phyloP scores from a whole-genome alignment of 163 green algal species.

The Smithsoniella earleae region DNA sequence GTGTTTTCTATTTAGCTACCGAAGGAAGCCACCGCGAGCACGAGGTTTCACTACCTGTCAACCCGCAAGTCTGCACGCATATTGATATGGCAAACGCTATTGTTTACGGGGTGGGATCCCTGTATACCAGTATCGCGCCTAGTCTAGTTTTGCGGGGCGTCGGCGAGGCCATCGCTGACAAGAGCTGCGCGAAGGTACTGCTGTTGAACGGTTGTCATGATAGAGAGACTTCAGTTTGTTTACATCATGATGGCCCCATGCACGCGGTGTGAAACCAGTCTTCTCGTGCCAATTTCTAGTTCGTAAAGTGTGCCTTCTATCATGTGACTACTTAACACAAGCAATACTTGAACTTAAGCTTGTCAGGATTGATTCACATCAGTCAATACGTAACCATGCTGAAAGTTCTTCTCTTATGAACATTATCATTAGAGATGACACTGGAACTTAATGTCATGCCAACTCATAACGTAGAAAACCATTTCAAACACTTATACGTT shows the following conservation, averaged over 20 bases:
- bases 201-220: conserved; percentile 92
- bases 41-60: conserved; percentile 80
- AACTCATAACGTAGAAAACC: no score
- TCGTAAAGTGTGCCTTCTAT: no score
- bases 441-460: no score
- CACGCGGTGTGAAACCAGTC: conserved; percentile 36
- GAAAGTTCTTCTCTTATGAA: background rate
- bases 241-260: conserved; percentile 55
- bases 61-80: conserved; percentile 38
- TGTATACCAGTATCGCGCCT: conserved; percentile 93
- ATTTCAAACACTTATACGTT: background rate
- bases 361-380: background rate
- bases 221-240: conserved; percentile 68
- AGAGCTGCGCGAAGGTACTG: conserved; percentile 53
- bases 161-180: conserved; percentile 73
- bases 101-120: conserved; percentile 88
- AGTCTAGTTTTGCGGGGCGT: conserved; percentile 81
- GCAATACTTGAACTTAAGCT: background rate
- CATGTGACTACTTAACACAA: no score
- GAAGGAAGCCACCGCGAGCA: conserved; percentile 62
- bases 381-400: background rate
- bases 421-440: no score
- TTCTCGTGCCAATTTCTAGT: no score
- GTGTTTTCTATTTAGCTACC: conserved; percentile 84
- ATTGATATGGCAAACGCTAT: conserved; percentile 50